Conservation (phyloP, 331 rosid species). For the Pyrus hybrid region DNA sequence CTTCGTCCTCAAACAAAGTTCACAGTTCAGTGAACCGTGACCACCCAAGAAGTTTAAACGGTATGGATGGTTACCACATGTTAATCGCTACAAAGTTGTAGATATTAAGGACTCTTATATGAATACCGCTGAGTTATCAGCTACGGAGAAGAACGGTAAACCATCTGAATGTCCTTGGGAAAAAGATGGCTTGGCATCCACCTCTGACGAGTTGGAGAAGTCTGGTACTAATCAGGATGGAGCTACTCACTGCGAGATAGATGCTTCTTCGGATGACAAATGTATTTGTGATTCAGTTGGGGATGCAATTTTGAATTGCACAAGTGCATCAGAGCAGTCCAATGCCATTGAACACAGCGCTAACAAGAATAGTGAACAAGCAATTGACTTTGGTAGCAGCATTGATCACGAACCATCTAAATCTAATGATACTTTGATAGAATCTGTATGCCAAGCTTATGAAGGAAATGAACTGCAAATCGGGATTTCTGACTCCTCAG, state of each 20-base stretch:
- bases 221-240: slow-evolving; percentile 30
- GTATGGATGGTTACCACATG: too few relatives aligned
- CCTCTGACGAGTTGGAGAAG: slow-evolving; percentile 24
- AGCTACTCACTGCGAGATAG: slow-evolving; percentile 17
- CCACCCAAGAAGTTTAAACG: too few relatives aligned
- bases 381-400: slow-evolving; percentile 20
- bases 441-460: slow-evolving; percentile 21
- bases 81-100: too few relatives aligned
- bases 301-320: slow-evolving; percentile 11
- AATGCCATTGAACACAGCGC: slow-evolving; percentile 22
- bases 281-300: slow-evolving; percentile 17
- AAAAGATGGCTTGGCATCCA: slow-evolving; percentile 20
- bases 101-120: slow-evolving; percentile 31
- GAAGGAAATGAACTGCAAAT: slow-evolving; percentile 21
- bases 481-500: slow-evolving; percentile 21
- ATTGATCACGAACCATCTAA: slow-evolving; percentile 14
- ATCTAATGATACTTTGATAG: slow-evolving; percentile 16
- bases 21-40: too few relatives aligned
- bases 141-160: slow-evolving; percentile 18
- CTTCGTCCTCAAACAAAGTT: too few relatives aligned
- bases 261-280: slow-evolving; percentile 16
- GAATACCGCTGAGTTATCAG: slow-evolving; percentile 7
- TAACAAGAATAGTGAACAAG: slow-evolving; percentile 16
- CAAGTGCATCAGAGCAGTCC: slow-evolving; percentile 14
- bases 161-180: slow-evolving; percentile 11